These are phyloP conservation scores for Umbelopsis ramanniana DNA, from an alignment of 192 early-diverging fungal species.

Conservation along the genomic window DNA sequence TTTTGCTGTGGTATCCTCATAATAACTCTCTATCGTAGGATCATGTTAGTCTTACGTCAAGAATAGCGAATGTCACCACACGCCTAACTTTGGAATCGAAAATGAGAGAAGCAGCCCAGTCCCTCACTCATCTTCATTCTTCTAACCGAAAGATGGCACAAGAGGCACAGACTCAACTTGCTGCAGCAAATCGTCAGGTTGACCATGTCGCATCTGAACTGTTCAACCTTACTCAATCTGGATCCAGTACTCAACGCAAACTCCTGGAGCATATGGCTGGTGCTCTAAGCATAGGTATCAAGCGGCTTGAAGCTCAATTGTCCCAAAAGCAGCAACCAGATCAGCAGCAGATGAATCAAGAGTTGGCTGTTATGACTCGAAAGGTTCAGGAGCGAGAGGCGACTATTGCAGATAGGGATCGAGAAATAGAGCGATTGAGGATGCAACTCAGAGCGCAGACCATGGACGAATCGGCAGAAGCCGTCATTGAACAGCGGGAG, in stretches of 20 bases:
- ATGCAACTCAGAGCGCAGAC: slow-evolving; percentile 41
- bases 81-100: slow-evolving; percentile 60
- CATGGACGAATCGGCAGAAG: slow-evolving; percentile 24
- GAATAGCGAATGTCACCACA: slow-evolving; percentile 48
- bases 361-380: slow-evolving; percentile 1
- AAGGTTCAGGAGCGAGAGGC: slow-evolving; percentile 1
- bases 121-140: slow-evolving; percentile 54
- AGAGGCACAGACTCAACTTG: slow-evolving; percentile 55
- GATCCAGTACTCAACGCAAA: slow-evolving; percentile 46
- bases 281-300: slow-evolving; percentile 50
- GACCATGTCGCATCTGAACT: slow-evolving; percentile 53
- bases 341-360: background rate
- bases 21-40: slow-evolving; percentile 43
- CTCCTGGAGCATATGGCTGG: slow-evolving; percentile 61
- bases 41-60: slow-evolving; percentile 51
- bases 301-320: slow-evolving; percentile 48
- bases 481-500: slow-evolving; percentile 23
- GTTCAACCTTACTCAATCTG: slow-evolving; percentile 52
- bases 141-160: slow-evolving; percentile 55
- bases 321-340: slow-evolving; percentile 4
- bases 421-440: slow-evolving; percentile 42
- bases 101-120: slow-evolving; percentile 62
- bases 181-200: slow-evolving; percentile 56
- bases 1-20: background rate
- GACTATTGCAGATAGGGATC: slow-evolving; percentile 38